phyloP scores from a whole-genome alignment of 164 flowering plant genomes.

The Piper betle region DNA sequence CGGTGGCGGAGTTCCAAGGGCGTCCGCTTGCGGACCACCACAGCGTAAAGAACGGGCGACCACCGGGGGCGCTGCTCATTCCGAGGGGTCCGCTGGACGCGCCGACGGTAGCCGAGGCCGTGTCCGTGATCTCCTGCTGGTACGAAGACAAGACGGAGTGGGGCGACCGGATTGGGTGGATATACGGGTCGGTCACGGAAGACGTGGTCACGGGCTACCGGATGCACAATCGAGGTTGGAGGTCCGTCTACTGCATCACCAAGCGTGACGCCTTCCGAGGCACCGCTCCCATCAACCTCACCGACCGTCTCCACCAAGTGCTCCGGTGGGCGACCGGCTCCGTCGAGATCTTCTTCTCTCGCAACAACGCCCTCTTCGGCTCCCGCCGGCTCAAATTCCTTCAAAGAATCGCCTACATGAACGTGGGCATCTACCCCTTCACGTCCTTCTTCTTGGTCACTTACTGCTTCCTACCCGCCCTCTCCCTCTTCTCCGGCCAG shows the following conservation, averaged over 20 bases:
- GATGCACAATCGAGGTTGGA: slow-evolving; percentile 86
- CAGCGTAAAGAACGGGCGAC: slow-evolving; percentile 68
- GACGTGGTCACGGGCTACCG: slow-evolving; percentile 71
- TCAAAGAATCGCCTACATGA: slow-evolving; percentile 61
- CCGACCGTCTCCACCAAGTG: slow-evolving; percentile 69
- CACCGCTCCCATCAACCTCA: slow-evolving; percentile 65
- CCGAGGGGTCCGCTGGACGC: slow-evolving; percentile 78
- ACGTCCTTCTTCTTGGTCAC: slow-evolving; percentile 63
- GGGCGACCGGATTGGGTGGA: slow-evolving; percentile 78
- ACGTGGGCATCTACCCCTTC: slow-evolving; percentile 72
- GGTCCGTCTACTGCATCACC: slow-evolving; percentile 65
- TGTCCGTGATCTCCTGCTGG: slow-evolving; percentile 93
- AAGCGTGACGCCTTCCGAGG: slow-evolving; percentile 75
- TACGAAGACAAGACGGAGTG: slow-evolving; percentile 74
- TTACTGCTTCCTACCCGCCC: slow-evolving; percentile 81
- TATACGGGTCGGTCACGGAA: slow-evolving; percentile 71
- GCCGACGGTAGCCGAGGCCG: slow-evolving; percentile 83
- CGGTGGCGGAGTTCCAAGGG: slow-evolving; percentile 81
- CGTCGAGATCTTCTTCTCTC: slow-evolving; percentile 69
- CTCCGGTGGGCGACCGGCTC: slow-evolving; percentile 88
- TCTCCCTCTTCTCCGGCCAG: slow-evolving; percentile 58
- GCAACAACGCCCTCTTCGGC: slow-evolving; percentile 58
- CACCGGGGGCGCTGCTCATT: slow-evolving; percentile 63
- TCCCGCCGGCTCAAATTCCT: slow-evolving; percentile 50
- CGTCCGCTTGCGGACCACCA: slow-evolving; percentile 81